A percentile compares a stretch with the other conserved stretches of the same genome.
These are phyloP conservation scores for Phytophthora pinifolia DNA, from an alignment of 352 stramenopile species.

Conservation along the genomic window DNA sequence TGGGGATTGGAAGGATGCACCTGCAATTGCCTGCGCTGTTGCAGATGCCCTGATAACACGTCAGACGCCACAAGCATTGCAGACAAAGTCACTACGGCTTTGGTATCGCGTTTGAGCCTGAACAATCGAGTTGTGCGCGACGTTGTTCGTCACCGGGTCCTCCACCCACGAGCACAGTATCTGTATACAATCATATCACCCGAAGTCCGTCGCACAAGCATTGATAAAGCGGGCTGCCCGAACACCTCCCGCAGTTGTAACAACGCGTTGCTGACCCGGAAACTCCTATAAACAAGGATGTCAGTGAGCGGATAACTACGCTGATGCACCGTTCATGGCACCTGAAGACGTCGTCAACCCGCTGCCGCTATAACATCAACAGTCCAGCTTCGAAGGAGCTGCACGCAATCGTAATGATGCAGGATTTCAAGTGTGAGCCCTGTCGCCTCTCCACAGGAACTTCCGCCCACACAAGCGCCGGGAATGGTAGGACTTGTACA, in stretches of 20 bases:
- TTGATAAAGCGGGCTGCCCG: conserved; percentile 36
- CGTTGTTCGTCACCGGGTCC: conserved; percentile 43
- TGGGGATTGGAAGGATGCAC: conserved; percentile 60
- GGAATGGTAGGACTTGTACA: conserved; percentile 36
- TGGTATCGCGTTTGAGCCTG: conserved; percentile 67
- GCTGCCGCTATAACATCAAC: conserved; percentile 42
- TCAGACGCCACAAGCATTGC: conserved; percentile 1
- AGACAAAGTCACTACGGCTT: background rate
- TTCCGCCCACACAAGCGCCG: conserved; percentile 38
- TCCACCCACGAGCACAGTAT: conserved; percentile 74
- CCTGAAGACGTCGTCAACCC: conserved; percentile 46
- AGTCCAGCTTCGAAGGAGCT: conserved; percentile 64
- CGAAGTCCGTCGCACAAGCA: conserved; percentile 61
- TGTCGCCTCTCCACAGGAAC: conserved; percentile 38
- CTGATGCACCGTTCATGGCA: conserved; percentile 1
- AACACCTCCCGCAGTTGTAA: conserved; percentile 59
- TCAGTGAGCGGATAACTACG: background rate
- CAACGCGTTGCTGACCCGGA: conserved; percentile 43
- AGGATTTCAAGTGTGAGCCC: conserved; percentile 61
- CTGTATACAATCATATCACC: conserved; percentile 57
- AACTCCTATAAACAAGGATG: conserved; percentile 25
- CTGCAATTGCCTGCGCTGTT: conserved; percentile 49
- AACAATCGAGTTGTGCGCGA: conserved; percentile 53
- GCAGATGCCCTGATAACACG: conserved; percentile 48
- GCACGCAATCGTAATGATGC: conserved; percentile 48